These are phyloP conservation scores for Eragrostis tef DNA, from an alignment of 202 grass and related monocot species.

Conservation along the genomic window DNA sequence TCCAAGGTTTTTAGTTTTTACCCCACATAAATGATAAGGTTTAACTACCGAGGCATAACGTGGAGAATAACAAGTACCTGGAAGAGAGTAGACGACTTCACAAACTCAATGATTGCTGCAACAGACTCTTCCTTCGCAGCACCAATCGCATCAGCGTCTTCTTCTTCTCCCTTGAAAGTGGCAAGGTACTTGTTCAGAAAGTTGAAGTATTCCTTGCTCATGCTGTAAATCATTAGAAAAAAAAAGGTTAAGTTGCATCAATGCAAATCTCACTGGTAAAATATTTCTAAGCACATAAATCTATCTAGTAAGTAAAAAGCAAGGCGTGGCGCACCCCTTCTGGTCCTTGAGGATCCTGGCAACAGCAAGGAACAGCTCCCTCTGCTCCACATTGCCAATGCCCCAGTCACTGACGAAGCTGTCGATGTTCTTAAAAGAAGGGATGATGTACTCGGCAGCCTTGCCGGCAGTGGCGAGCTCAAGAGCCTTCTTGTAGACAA, in stretches of 20 bases:
- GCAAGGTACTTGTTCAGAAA: constrained; percentile 86
- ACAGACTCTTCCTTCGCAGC: constrained; percentile 81
- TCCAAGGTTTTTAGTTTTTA: neutral
- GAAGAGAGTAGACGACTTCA: constrained; percentile 74
- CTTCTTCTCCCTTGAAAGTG: constrained; percentile 62
- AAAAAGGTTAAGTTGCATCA: neutral
- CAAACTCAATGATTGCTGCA: constrained; percentile 72
- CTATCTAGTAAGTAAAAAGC: neutral
- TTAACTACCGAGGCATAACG: neutral
- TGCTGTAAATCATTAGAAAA: constrained; percentile 45
- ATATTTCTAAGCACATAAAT: neutral
- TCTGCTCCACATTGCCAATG: constrained; percentile 69
- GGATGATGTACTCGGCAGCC: constrained; percentile 66
- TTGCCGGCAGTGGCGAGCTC: constrained; percentile 64
- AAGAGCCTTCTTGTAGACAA: constrained; percentile 83
- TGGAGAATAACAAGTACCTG: constrained; percentile 52
- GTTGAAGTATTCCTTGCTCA: constrained; percentile 78
- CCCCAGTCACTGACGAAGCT: constrained; percentile 74
- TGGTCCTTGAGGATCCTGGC: constrained; percentile 80
- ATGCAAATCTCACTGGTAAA: neutral
- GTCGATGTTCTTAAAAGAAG: constrained; percentile 87
- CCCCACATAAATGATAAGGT: neutral
- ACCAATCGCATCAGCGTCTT: constrained; percentile 61
- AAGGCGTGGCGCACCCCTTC: neutral
- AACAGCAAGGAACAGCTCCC: constrained; percentile 66